Percentiles rank a stretch among this genome's conserved stretches.
These are phyloP conservation scores for Saccharomycodes ludwigii DNA, from an alignment of 805 yeast genomes.

Conservation along the genomic window DNA sequence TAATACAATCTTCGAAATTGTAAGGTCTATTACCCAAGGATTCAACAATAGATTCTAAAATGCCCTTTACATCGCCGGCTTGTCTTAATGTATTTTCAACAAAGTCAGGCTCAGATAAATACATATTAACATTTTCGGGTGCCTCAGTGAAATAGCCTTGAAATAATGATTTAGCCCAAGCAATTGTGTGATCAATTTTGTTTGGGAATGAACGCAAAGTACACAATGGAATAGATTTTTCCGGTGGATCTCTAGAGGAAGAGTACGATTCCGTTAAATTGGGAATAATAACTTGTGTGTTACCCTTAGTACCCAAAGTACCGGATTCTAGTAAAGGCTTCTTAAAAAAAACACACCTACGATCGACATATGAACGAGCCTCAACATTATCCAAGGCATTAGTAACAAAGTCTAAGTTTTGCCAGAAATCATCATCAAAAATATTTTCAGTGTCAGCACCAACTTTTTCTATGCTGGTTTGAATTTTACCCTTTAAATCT, in stretches of 20 bases:
- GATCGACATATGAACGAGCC: conserved; percentile 94
- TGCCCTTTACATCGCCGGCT: conserved; percentile 81
- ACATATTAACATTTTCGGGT: conserved; percentile 88
- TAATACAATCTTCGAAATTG: conserved; percentile 84
- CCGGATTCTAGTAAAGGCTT: conserved; percentile 93
- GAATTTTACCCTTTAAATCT: conserved; percentile 65
- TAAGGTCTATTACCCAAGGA: conserved; percentile 75
- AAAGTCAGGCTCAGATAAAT: conserved; percentile 82
- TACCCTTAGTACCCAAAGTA: conserved; percentile 96
- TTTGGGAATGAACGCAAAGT: conserved; percentile 96
- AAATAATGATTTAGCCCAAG: conserved; percentile 95
- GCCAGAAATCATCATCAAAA: conserved; percentile 82
- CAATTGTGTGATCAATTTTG: conserved; percentile 96
- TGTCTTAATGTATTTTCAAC: conserved; percentile 87
- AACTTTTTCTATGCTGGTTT: conserved; percentile 71
- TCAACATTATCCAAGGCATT: conserved; percentile 97
- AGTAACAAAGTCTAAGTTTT: conserved; percentile 71
- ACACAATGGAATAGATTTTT: conserved; percentile 92
- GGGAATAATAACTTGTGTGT: conserved; percentile 93
- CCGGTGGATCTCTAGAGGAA: conserved; percentile 97
- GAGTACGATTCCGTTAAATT: conserved; percentile 90
- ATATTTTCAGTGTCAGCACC: conserved; percentile 86
- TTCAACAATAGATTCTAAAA: conserved; percentile 66
- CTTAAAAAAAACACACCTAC: conserved; percentile 86
- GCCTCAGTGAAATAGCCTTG: conserved; percentile 83